phyloP scores from a whole-genome alignment of 495 filamentous ascomycete species.

The Annulohypoxylon stygium region DNA sequence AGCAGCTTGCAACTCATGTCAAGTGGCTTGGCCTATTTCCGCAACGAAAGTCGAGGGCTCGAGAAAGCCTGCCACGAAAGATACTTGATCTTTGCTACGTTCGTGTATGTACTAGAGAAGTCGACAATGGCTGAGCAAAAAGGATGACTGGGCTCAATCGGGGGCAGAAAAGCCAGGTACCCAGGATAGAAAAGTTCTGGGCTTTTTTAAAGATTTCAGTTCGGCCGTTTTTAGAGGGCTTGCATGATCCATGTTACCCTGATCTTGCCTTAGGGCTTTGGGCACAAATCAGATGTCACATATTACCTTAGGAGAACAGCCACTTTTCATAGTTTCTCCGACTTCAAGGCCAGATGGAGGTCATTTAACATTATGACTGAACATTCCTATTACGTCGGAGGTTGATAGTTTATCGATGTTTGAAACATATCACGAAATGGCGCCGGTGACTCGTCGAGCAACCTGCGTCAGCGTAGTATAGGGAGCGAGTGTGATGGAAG shows the following conservation, averaged over 20 bases:
- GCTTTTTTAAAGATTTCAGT: not conserved
- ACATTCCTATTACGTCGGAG: not conserved
- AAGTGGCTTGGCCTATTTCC: slow-evolving; percentile 6
- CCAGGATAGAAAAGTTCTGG: too few species aligned
- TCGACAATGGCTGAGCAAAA: not conserved
- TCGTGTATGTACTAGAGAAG: not conserved
- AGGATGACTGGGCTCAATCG: not conserved
- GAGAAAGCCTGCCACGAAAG: not conserved
- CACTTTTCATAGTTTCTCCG: not conserved
- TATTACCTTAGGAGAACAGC: not conserved
- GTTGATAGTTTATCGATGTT: not conserved
- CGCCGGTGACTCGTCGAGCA: not conserved
- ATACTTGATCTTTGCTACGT: not conserved
- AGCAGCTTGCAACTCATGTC: not conserved
- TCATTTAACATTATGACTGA: not conserved
- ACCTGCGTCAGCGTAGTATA: not conserved
- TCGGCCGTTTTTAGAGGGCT: not conserved
- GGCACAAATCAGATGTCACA: not conserved
- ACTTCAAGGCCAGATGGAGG: not conserved
- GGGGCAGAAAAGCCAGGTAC: not conserved
- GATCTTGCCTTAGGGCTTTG: not conserved
- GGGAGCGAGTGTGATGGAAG: not conserved
- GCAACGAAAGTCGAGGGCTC: not conserved
- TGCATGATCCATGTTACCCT: not conserved
- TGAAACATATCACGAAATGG: not conserved